Percentiles rank a stretch among this genome's conserved stretches.
Conservation (phyloP, 164 flowering plant species). For the Chloranthus sessilifolius region DNA sequence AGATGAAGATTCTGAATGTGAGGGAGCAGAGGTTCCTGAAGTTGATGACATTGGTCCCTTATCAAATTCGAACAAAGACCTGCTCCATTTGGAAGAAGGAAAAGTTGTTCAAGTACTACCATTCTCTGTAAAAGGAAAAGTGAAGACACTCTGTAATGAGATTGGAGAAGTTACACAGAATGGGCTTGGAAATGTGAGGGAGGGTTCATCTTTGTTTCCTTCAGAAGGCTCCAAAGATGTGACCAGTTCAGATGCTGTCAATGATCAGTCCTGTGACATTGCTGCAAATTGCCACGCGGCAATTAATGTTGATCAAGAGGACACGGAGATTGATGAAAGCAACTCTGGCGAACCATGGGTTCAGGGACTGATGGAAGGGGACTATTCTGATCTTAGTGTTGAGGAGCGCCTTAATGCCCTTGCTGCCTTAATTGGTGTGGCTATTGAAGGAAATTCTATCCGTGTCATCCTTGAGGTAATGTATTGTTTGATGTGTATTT, state of each 20-base stretch:
- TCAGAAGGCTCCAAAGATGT: conserved; percentile 25
- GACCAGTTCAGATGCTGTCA: conserved; percentile 18
- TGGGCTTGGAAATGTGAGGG: conserved; percentile 22
- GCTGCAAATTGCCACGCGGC: conserved; percentile 17
- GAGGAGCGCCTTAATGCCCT: conserved; percentile 91
- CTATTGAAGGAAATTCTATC: conserved; percentile 83
- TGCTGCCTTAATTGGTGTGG: conserved; percentile 81
- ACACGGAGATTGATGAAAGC: conserved; percentile 69
- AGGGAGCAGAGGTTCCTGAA: conserved; percentile 71
- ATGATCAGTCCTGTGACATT: conserved; percentile 24
- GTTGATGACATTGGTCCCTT: conserved; percentile 49
- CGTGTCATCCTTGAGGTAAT: conserved; percentile 82
- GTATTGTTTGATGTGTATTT: background rate
- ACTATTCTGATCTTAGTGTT: conserved; percentile 75
- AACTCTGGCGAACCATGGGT: conserved; percentile 79
- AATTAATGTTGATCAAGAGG: conserved; percentile 33
- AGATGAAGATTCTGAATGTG: conserved; percentile 80
- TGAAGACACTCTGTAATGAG: conserved; percentile 18
- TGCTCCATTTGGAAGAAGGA: conserved; percentile 13
- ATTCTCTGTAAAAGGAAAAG: conserved; percentile 27
- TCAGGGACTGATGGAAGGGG: conserved; percentile 80
- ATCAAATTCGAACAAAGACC: conserved; percentile 23
- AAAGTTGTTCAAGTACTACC: conserved; percentile 13
- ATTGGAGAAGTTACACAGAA: conserved; percentile 20
- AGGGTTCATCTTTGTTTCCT: conserved; percentile 23